phyloP scores from a whole-genome alignment of 768 basidiomycete genomes.

The Lactifluus piperatus region DNA sequence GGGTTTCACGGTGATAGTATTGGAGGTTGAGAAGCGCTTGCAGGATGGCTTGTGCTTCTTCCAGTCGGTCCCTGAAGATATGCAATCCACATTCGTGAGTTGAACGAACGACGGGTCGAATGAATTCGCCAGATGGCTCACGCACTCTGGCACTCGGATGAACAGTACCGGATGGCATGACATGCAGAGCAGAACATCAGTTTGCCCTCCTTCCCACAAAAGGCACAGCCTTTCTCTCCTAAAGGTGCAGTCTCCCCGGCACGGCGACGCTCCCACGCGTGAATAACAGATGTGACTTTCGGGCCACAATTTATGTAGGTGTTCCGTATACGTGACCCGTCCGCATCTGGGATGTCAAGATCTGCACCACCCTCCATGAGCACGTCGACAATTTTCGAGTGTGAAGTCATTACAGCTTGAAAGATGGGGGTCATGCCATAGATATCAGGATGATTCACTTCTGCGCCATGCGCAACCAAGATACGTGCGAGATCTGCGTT shows the following conservation, averaged over 20 bases:
- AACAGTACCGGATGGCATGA: constrained; percentile 35
- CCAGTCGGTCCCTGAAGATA: constrained; percentile 37
- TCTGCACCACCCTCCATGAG: constrained; percentile 44
- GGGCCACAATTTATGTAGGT: constrained; percentile 23
- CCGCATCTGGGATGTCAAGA: constrained; percentile 25
- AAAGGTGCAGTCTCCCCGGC: neutral
- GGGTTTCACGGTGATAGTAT: constrained; percentile 41
- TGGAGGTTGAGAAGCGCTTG: constrained; percentile 34
- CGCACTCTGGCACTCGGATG: constrained; percentile 46
- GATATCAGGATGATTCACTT: constrained; percentile 40
- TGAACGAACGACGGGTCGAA: neutral
- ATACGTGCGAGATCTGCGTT: constrained; percentile 29
- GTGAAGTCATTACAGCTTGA: constrained; percentile 25
- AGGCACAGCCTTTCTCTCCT: constrained; percentile 40
- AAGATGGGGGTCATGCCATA: constrained; percentile 40
- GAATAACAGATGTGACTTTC: neutral
- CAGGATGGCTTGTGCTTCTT: constrained; percentile 39
- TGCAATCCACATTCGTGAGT: neutral
- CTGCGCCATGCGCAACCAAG: constrained; percentile 39
- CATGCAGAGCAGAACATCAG: neutral
- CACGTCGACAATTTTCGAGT: constrained; percentile 28
- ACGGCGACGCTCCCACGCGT: neutral
- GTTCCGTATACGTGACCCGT: constrained; percentile 9
- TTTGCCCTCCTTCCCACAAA: constrained; percentile 23
- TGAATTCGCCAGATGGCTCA: neutral